Conservation (phyloP, 2,329 filamentous ascomycete species). For the Thielaviopsis cerberus region DNA sequence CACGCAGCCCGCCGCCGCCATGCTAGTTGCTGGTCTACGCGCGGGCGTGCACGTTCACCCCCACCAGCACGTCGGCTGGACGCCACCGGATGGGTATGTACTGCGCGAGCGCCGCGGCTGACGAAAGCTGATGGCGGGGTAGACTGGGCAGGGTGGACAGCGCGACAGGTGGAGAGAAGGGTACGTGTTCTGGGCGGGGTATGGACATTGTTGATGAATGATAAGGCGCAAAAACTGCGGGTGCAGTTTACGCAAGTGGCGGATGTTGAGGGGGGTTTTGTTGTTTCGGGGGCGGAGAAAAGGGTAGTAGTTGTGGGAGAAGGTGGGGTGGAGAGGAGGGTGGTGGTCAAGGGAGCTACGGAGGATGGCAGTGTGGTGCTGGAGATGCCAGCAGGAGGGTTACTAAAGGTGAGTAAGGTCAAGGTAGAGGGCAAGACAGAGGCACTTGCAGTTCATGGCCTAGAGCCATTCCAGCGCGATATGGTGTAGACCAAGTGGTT, state of each 20-base stretch:
- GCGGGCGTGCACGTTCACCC: conserved; percentile 47
- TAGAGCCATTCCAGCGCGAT: background rate
- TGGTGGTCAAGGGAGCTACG: background rate
- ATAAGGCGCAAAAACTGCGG: background rate
- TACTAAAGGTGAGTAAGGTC: conserved; percentile 17
- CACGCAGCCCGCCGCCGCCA: conserved; percentile 44
- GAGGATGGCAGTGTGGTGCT: conserved; percentile 14
- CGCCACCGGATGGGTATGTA: background rate
- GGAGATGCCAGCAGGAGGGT: conserved; percentile 12
- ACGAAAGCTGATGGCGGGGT: conserved; percentile 43
- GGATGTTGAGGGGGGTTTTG: background rate
- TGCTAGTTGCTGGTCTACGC: conserved; percentile 50
- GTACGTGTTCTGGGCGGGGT: conserved; percentile 43
- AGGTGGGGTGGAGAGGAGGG: background rate
- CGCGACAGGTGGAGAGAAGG: conserved; percentile 35
- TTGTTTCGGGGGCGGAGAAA: background rate
- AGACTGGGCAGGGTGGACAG: conserved; percentile 35
- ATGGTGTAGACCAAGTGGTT: no score
- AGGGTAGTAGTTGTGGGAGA: background rate
- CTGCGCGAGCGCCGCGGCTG: conserved; percentile 48
- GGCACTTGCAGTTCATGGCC: conserved; percentile 14
- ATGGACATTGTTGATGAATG: conserved; percentile 32
- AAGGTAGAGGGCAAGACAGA: conserved; percentile 20
- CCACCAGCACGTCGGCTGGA: conserved; percentile 13
- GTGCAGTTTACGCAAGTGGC: conserved; percentile 3